These are phyloP conservation scores for Friedmanniomyces endolithicus DNA, from an alignment of 495 filamentous ascomycete species.

Conservation along the genomic window DNA sequence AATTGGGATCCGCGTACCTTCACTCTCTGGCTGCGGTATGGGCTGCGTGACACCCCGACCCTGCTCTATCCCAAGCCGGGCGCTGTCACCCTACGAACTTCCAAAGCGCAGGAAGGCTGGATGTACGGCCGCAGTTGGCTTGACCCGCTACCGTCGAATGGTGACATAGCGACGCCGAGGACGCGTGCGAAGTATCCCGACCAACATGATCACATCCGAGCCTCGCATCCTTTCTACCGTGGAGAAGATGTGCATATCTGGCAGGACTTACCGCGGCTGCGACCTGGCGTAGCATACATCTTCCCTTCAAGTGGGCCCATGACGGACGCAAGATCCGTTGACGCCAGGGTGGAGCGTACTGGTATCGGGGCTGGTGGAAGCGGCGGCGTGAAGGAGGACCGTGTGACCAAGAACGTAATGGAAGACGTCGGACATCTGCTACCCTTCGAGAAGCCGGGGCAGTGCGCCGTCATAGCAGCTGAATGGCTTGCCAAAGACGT, in stretches of 20 bases:
- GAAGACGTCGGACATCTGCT: constrained; percentile 64
- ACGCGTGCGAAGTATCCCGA: constrained; percentile 13
- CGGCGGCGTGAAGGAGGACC: constrained; percentile 48
- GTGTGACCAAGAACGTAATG: constrained; percentile 55
- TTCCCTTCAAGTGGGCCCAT: constrained; percentile 32
- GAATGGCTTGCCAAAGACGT: constrained; percentile 14
- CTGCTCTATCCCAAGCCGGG: constrained; percentile 11
- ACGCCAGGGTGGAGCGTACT: constrained; percentile 46
- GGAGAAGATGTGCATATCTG: constrained; percentile 55
- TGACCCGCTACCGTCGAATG: constrained; percentile 23
- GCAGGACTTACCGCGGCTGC: constrained; percentile 49
- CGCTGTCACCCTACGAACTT: constrained; percentile 27
- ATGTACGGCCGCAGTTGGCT: constrained; percentile 18
- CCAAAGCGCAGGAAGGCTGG: constrained; percentile 32
- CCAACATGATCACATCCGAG: constrained; percentile 10
- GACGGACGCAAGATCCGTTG: background rate
- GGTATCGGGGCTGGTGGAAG: constrained; percentile 52
- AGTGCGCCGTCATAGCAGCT: constrained; percentile 24
- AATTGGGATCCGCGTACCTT: constrained; percentile 28
- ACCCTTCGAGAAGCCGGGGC: constrained; percentile 33
- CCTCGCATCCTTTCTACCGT: constrained; percentile 47
- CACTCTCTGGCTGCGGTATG: constrained; percentile 17
- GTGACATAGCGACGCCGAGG: background rate
- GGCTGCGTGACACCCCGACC: constrained; percentile 20
- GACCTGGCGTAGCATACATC: constrained; percentile 72